A percentile compares a stretch with the other conserved stretches of the same genome.
These are phyloP conservation scores for Lumnitzera littorea DNA, from an alignment of 345 rosid species.

Conservation along the genomic window DNA sequence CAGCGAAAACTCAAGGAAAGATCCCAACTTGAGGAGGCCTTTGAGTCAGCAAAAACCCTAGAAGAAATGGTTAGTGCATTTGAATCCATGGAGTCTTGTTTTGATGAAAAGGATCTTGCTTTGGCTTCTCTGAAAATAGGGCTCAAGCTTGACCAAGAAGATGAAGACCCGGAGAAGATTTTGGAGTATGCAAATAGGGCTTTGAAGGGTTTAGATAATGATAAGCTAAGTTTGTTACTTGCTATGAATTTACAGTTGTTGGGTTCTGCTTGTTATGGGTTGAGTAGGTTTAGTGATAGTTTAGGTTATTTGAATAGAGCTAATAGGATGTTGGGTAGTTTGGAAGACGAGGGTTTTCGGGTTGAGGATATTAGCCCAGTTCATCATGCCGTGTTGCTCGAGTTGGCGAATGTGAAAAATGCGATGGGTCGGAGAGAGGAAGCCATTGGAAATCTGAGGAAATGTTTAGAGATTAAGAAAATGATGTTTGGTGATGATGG, in stretches of 20 bases:
- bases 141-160: constrained; percentile 80
- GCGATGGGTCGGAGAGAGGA: constrained; percentile 94
- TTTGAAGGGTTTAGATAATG: constrained; percentile 49
- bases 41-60: constrained; percentile 72
- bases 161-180: constrained; percentile 65
- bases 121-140: constrained; percentile 74
- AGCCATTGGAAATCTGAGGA: constrained; percentile 65
- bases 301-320: constrained; percentile 75
- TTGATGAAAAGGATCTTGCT: constrained; percentile 67
- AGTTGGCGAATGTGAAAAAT: constrained; percentile 73
- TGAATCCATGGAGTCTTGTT: constrained; percentile 63
- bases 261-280: constrained; percentile 63
- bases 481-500: constrained; percentile 61
- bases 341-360: constrained; percentile 44
- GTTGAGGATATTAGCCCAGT: constrained; percentile 60
- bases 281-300: constrained; percentile 73
- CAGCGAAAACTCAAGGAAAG: constrained; percentile 52
- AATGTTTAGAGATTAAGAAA: constrained; percentile 74
- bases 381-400: constrained; percentile 68
- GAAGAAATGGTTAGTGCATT: constrained; percentile 70
- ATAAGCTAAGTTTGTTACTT: constrained; percentile 40
- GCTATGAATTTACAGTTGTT: constrained; percentile 74
- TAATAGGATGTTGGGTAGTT: constrained; percentile 49
- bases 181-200: constrained; percentile 63
- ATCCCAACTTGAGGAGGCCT: constrained; percentile 68